phyloP scores from a whole-genome alignment of 2,329 filamentous ascomycete genomes.

The Orbilia blumenaviensis region DNA sequence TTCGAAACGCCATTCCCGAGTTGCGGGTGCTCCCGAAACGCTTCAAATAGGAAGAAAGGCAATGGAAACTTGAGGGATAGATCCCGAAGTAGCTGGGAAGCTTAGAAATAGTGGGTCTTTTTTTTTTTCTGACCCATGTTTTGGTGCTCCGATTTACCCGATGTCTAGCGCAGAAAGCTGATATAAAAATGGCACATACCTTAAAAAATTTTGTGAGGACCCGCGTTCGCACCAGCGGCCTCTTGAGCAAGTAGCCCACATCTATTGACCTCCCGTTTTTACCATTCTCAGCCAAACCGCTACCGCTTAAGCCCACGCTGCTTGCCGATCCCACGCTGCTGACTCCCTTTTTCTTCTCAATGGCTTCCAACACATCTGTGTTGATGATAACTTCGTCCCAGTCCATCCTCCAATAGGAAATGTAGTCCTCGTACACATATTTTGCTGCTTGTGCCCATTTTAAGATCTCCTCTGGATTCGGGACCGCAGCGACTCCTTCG shows the following conservation, averaged over 20 bases:
- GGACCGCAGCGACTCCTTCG: neutral
- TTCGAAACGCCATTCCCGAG: neutral
- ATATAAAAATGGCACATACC: slow-evolving; percentile 62
- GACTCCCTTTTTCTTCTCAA: slow-evolving; percentile 50
- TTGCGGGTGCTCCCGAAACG: neutral
- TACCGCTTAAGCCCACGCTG: slow-evolving; percentile 13
- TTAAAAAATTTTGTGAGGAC: slow-evolving; percentile 85
- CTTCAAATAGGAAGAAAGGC: neutral
- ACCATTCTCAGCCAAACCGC: slow-evolving; percentile 4
- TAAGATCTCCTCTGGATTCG: slow-evolving; percentile 73
- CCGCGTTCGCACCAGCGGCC: slow-evolving; percentile 86
- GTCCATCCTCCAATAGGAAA: slow-evolving; percentile 87
- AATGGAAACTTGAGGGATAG: neutral
- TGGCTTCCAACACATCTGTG: slow-evolving; percentile 65
- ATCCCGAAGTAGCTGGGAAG: neutral
- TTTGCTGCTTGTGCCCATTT: slow-evolving; percentile 82
- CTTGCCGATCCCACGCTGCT: slow-evolving; percentile 28
- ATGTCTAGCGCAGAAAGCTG: neutral
- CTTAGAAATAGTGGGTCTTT: neutral
- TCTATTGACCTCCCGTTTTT: slow-evolving; percentile 81
- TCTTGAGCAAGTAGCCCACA: slow-evolving; percentile 89
- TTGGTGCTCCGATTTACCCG: neutral
- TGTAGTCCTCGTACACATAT: slow-evolving; percentile 83
- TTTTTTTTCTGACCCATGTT: slow-evolving; percentile 7
- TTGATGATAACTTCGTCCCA: slow-evolving; percentile 96